Conservation (phyloP, 2,329 filamentous ascomycete species). For the Thermomyces lanuginosus region DNA sequence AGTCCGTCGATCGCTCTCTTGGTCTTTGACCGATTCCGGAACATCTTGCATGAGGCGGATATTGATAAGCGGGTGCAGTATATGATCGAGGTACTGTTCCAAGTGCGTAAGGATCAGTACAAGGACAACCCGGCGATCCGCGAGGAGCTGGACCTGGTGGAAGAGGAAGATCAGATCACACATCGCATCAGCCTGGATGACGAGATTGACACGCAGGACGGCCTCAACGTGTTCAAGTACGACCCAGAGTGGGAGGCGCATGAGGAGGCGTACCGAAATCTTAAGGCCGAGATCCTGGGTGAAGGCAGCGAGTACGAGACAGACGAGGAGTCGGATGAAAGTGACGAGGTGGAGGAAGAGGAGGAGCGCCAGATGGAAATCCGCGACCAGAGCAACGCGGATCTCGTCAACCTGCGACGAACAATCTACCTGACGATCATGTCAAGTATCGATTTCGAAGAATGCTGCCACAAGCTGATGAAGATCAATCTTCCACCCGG, state of each 20-base stretch:
- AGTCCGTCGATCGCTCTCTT: slow-evolving; percentile 70
- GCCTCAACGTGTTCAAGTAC: slow-evolving; percentile 88
- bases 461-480: slow-evolving; percentile 94
- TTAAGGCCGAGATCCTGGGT: slow-evolving; percentile 86
- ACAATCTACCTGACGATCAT: slow-evolving; percentile 97
- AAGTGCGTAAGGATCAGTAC: slow-evolving; percentile 89
- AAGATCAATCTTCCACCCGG: slow-evolving; percentile 77
- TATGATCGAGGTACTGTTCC: slow-evolving; percentile 96
- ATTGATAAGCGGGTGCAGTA: slow-evolving; percentile 98
- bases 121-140: slow-evolving; percentile 84
- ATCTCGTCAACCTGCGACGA: slow-evolving; percentile 79
- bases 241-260: slow-evolving; percentile 81
- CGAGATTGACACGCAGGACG: slow-evolving; percentile 68
- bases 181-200: slow-evolving; percentile 71
- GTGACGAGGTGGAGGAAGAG: slow-evolving; percentile 55
- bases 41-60: slow-evolving; percentile 86
- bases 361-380: slow-evolving; percentile 80
- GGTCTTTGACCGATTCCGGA: slow-evolving; percentile 91
- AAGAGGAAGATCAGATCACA: slow-evolving; percentile 96
- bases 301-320: slow-evolving; percentile 77
- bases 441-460: slow-evolving; percentile 89
- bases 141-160: slow-evolving; percentile 85
- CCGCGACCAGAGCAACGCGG: slow-evolving; percentile 93
- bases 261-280: slow-evolving; percentile 72
- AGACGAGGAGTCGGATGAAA: slow-evolving; percentile 45